Base-by-base conservation (phyloP, 2,329 filamentous ascomycete species). In the Stagonosporopsis vannaccii region DNA sequence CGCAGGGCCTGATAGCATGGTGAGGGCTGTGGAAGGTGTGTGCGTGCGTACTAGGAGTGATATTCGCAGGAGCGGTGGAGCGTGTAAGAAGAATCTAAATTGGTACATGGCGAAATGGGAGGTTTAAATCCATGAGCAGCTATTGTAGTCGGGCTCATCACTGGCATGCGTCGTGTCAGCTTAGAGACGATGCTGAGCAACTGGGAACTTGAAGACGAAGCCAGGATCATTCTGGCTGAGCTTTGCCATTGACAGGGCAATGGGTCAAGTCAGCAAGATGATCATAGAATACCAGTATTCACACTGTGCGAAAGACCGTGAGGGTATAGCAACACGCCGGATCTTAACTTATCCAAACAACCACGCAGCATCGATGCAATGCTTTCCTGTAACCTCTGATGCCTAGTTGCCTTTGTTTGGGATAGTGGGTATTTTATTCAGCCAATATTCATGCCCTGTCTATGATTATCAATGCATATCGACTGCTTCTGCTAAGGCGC, bases 21-120 rank as follows among this genome's bases (percentile, higher is more conserved):
- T 47, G 9, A 7, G 32, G 28, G 17, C 7, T 20, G 32, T 30
- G 23, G 44, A 47, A 15, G 32, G 23, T 26, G 44, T 28, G n/a
- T 47, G 44, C 32, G 44, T 36, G 15, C 28, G 23, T 25, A 17
- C 26, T 5, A 28, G 44, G 30, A 12, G 6, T 20, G 32, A 47
- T 30, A 22, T 47, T 19, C 28, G 32, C 23, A 30, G 17, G 19
- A 47, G 44, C 26, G 44, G 23, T 30, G 22, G 15, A 36, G 20
- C 44, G n/a, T 23, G 17, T 47, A 19, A 15, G n/a, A 36, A 35
- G 13, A n/a, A 47, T 12, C 4, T 44, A n/a, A 19, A 33, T 20
- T 47, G 44, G 44, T 47, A 47, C 26, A 47, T 47, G 44, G 44
- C 44, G n/a, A 47, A 47, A 17, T 47, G 44, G 44, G 44, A 47